Percentiles rank a stretch among this genome's conserved stretches.
These are phyloP conservation scores for Diaporthe citri DNA, from an alignment of 2,329 filamentous ascomycete species.

Conservation along the genomic window DNA sequence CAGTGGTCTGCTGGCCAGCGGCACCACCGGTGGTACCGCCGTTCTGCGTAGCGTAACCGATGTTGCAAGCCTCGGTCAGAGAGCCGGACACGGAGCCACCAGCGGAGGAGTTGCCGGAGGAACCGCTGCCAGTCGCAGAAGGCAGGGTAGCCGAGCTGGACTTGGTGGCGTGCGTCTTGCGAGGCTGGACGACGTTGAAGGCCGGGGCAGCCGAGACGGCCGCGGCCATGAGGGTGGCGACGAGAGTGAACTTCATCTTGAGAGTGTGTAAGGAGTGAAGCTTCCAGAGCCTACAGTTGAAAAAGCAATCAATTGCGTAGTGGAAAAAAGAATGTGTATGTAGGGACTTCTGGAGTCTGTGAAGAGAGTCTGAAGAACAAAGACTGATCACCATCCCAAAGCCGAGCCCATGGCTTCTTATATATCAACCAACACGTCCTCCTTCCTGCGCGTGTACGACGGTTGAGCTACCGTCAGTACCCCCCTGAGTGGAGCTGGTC, in stretches of 20 bases:
- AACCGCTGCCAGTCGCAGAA: not conserved
- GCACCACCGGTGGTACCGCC: conserved; percentile 67
- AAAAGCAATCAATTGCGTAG: conserved; percentile 9
- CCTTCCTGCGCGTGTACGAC: not conserved
- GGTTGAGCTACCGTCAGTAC: not conserved
- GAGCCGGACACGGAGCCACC: conserved; percentile 2
- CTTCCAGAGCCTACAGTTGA: conserved; percentile 38
- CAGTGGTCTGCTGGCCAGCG: conserved; percentile 67
- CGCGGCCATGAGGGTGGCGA: conserved; percentile 22
- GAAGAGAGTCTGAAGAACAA: conserved; percentile 30
- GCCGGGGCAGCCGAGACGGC: conserved; percentile 29
- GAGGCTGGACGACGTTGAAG: conserved; percentile 16
- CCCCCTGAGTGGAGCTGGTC: conserved; percentile 18
- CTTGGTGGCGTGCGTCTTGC: conserved; percentile 3
- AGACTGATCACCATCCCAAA: not conserved
- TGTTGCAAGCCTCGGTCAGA: conserved; percentile 44
- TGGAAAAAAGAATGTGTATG: conserved; percentile 30
- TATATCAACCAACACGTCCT: conserved; percentile 23
- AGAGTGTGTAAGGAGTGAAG: conserved; percentile 18
- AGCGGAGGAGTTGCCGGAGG: not conserved
- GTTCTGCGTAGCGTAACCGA: conserved; percentile 61
- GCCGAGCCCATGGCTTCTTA: not conserved
- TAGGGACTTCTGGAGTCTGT: conserved; percentile 31
- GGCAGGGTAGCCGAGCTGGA: not conserved
- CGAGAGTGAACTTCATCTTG: conserved; percentile 38